phyloP scores from a whole-genome alignment of 164 flowering plant genomes.

The Tetracentron sinense region DNA sequence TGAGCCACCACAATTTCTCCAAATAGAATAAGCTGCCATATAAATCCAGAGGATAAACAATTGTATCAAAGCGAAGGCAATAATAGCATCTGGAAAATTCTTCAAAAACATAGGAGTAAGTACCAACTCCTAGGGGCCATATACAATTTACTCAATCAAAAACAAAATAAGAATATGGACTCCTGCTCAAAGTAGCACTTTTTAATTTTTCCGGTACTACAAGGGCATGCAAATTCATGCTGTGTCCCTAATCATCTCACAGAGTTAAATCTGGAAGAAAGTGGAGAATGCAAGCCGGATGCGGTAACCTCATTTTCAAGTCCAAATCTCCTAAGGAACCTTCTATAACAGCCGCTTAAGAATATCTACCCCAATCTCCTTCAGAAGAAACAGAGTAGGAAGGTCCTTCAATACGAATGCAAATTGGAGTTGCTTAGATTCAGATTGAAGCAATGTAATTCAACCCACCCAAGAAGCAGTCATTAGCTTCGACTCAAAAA shows the following conservation, averaged over 20 bases:
- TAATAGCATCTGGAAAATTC: neutral
- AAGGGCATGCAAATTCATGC: neutral
- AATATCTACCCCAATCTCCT: too few relatives aligned
- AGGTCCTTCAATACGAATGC: neutral
- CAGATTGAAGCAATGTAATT: too few relatives aligned
- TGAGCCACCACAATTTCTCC: slow-evolving; percentile 93
- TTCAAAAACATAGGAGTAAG: neutral
- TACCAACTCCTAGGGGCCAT: too few relatives aligned
- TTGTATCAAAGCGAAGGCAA: neutral
- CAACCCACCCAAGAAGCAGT: too few relatives aligned
- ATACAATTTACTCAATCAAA: too few relatives aligned
- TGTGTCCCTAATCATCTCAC: neutral
- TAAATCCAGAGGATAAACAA: slow-evolving; percentile 4
- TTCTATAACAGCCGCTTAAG: too few relatives aligned
- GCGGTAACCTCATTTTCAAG: neutral
- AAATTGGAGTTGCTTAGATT: too few relatives aligned
- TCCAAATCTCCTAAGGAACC: neutral
- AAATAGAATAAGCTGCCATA: slow-evolving; percentile 69
- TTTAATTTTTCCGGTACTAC: neutral
- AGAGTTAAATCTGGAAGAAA: neutral
- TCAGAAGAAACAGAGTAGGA: neutral
- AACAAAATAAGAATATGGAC: too few relatives aligned
- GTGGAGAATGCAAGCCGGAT: neutral
- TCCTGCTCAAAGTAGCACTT: too few relatives aligned
- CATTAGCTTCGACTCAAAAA: too few relatives aligned